Conservation (phyloP, 176 grass and related monocot genomes). For the Themeda triandra region DNA sequence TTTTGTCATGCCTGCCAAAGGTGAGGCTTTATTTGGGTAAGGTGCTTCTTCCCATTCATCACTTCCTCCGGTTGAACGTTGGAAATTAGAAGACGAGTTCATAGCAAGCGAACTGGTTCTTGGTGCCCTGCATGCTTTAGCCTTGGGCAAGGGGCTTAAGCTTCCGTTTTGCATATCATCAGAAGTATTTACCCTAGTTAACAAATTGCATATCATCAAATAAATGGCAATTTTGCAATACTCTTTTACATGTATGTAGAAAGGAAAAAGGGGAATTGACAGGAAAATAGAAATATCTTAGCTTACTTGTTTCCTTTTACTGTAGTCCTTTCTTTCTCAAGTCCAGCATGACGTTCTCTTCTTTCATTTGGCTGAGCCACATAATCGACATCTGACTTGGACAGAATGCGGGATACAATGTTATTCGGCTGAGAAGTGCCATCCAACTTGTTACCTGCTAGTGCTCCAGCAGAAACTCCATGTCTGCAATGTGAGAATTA, state of each 20-base stretch:
- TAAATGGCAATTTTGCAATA: constrained; percentile 8
- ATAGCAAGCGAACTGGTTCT: constrained; percentile 54
- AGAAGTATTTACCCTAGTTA: constrained; percentile 45
- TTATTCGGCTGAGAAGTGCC: constrained; percentile 52
- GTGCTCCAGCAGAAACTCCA: constrained; percentile 43
- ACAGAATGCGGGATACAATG: constrained; percentile 34
- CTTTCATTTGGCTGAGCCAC: constrained; percentile 56
- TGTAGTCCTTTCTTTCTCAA: constrained; percentile 63
- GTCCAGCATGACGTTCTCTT: constrained; percentile 57
- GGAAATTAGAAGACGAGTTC: constrained; percentile 58
- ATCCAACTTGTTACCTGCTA: constrained; percentile 62
- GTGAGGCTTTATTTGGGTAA: constrained; percentile 58
- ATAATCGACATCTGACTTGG: constrained; percentile 46
- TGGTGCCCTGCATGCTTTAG: constrained; percentile 75
- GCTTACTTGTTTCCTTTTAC: constrained; percentile 85
- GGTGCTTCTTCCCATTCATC: constrained; percentile 62
- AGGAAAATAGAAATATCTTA: neutral
- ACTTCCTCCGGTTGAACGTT: constrained; percentile 47
- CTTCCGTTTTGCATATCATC: constrained; percentile 62
- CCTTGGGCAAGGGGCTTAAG: constrained; percentile 57
- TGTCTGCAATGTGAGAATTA: constrained; percentile 43
- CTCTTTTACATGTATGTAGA: constrained; percentile 18
- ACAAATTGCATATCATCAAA: constrained; percentile 25
- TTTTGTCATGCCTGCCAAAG: constrained; percentile 44
- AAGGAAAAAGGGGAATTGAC: neutral